These are phyloP conservation scores for Sporothrix humicola DNA, from an alignment of 2,329 filamentous ascomycete species.

Conservation along the genomic window DNA sequence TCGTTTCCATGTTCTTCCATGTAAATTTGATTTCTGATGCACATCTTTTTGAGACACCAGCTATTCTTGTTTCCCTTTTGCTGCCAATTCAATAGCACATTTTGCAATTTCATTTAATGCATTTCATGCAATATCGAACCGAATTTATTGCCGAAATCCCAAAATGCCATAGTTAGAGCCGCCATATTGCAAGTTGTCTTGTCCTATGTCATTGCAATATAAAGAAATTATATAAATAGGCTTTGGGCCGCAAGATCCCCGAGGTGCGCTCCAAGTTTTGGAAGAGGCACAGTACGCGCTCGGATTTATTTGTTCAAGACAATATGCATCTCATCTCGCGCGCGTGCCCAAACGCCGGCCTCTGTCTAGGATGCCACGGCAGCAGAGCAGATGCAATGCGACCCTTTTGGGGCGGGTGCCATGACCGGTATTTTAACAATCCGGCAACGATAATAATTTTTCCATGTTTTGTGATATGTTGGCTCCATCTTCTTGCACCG, in stretches of 20 bases:
- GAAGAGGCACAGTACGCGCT: neutral
- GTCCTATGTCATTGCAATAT: conserved; percentile 17
- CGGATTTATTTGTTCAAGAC: neutral
- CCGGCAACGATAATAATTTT: too few species aligned
- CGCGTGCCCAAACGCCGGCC: neutral
- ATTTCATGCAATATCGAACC: too few species aligned
- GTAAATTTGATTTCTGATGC: neutral
- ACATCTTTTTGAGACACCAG: neutral
- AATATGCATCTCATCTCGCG: neutral
- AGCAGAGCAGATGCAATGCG: neutral
- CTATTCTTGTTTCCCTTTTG: neutral
- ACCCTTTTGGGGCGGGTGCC: neutral
- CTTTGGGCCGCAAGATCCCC: conserved; percentile 6
- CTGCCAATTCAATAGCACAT: neutral
- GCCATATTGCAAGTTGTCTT: neutral
- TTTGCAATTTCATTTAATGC: neutral
- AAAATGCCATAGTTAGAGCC: conserved; percentile 14
- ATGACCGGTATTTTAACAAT: too few species aligned
- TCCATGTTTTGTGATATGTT: too few species aligned
- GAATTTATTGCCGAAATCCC: neutral
- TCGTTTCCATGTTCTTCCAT: neutral
- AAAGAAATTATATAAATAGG: neutral
- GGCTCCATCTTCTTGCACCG: neutral
- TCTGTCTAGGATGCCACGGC: neutral
- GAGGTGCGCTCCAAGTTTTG: neutral